Conservation (phyloP, 2,329 filamentous ascomycete genomes). For the Verticillium albo-atrum region DNA sequence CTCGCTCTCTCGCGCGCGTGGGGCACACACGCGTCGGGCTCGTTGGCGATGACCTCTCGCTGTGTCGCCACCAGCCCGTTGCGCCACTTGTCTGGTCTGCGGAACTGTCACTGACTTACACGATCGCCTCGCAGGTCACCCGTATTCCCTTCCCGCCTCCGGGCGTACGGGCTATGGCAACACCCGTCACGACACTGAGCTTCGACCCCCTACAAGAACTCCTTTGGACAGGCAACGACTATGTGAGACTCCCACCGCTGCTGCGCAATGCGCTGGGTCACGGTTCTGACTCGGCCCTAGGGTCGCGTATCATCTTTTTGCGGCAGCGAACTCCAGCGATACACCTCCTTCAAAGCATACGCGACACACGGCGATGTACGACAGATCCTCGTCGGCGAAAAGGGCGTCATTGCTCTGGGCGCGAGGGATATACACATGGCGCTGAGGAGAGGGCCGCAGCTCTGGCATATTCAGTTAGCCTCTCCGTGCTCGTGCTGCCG, state of each 20-base stretch:
- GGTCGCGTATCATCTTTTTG: constrained; percentile 88
- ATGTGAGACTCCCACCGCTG: constrained; percentile 48
- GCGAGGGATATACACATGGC: constrained; percentile 83
- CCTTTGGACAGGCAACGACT: constrained; percentile 89
- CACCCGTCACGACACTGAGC: constrained; percentile 72
- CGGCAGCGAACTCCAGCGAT: constrained; percentile 76
- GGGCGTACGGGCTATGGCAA: constrained; percentile 64
- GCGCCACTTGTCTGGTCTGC: not conserved
- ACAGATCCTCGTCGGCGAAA: constrained; percentile 87
- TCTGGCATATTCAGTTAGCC: constrained; percentile 80
- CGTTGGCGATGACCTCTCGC: not conserved
- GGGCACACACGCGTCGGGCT: not conserved
- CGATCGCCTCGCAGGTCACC: constrained; percentile 54
- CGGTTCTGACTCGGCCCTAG: constrained; percentile 39
- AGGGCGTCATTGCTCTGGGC: constrained; percentile 82
- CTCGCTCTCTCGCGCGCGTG: too few relatives aligned
- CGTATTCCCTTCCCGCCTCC: constrained; percentile 78
- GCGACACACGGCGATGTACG: constrained; percentile 72
- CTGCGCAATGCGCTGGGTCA: not conserved
- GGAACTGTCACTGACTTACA: constrained; percentile 5
- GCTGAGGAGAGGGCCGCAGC: constrained; percentile 71
- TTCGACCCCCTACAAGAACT: constrained; percentile 90
- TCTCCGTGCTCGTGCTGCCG: not conserved
- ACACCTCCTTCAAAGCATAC: constrained; percentile 87
- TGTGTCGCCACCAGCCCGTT: constrained; percentile 3